Percentiles rank a stretch among this genome's conserved stretches.
phyloP scores from a whole-genome alignment of 169 alveolate genomes.

The Plasmodium adleri region DNA sequence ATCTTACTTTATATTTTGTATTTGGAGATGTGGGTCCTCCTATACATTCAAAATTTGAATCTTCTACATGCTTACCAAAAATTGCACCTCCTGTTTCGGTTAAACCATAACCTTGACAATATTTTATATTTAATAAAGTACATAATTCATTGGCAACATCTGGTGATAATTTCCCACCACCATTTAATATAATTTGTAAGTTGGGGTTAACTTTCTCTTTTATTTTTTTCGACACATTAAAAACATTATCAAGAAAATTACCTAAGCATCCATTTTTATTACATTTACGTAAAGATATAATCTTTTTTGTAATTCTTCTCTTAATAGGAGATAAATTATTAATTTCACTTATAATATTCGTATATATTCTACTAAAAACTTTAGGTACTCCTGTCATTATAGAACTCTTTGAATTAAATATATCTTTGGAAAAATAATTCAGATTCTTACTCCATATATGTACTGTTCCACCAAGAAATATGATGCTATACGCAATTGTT shows the following conservation, averaged over 20 bases:
- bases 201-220: conserved; percentile 24
- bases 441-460: conserved; percentile 42
- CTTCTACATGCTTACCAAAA: background rate
- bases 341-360: conserved; percentile 14
- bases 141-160: conserved; percentile 26
- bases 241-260: background rate
- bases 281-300: background rate
- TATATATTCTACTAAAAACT: conserved; percentile 30
- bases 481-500: conserved; percentile 74
- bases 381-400: conserved; percentile 60
- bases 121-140: conserved; percentile 6
- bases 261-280: conserved; percentile 1
- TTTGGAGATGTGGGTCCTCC: conserved; percentile 31
- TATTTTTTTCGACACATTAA: conserved; percentile 25
- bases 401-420: background rate
- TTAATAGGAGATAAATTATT: conserved; percentile 19
- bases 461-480: conserved; percentile 7
- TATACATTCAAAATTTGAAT: background rate
- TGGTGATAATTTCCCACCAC: conserved; percentile 57
- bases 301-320: conserved; percentile 2
- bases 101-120: conserved; percentile 61
- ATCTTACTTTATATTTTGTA: conserved; percentile 10
- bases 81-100: conserved; percentile 58
- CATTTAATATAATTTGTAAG: conserved; percentile 15
- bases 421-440: conserved; percentile 8